These are phyloP conservation scores for Scorias spongiosa DNA, from an alignment of 2,329 filamentous ascomycete genomes.

Conservation along the genomic window DNA sequence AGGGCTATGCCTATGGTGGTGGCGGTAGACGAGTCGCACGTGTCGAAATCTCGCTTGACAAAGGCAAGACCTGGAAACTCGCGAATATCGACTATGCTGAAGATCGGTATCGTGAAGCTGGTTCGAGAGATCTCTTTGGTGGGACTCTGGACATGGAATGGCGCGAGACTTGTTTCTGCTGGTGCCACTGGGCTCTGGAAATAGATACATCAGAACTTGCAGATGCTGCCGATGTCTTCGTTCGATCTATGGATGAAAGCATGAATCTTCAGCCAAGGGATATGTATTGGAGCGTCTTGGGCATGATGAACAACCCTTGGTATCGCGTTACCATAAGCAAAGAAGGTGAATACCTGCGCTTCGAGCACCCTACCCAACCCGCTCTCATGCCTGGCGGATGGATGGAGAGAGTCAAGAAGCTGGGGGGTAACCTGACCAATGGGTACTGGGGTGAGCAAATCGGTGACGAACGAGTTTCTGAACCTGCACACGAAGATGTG, in stretches of 20 bases:
- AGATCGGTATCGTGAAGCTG: conserved; percentile 58
- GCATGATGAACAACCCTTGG: conserved; percentile 99
- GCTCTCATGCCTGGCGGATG: conserved; percentile 65
- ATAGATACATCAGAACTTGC: conserved; percentile 48
- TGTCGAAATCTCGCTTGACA: conserved; percentile 70
- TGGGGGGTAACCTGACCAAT: conserved; percentile 64
- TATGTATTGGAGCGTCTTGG: conserved; percentile 90
- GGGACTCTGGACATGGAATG: conserved; percentile 66
- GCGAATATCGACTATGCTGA: conserved; percentile 70
- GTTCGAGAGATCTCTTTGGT: conserved; percentile 54
- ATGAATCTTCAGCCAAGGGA: conserved; percentile 78
- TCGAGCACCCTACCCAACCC: conserved; percentile 81
- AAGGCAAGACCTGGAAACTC: conserved; percentile 64
- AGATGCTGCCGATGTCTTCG: conserved; percentile 55
- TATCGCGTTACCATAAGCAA: conserved; percentile 65
- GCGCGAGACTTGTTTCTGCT: conserved; percentile 73
- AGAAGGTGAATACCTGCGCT: conserved; percentile 49
- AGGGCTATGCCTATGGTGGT: conserved; percentile 78
- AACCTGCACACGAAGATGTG: conserved; percentile 32
- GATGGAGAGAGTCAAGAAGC: conserved; percentile 84
- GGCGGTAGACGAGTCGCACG: conserved; percentile 72
- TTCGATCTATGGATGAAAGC: conserved; percentile 79
- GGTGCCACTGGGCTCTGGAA: conserved; percentile 78
- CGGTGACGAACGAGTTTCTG: conserved; percentile 32
- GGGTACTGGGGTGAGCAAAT: conserved; percentile 70